A percentile compares a stretch with the other conserved stretches of the same genome.
phyloP scores from a whole-genome alignment of 192 early-diverging fungal species.

The Lunasporangiospora selenospora region DNA sequence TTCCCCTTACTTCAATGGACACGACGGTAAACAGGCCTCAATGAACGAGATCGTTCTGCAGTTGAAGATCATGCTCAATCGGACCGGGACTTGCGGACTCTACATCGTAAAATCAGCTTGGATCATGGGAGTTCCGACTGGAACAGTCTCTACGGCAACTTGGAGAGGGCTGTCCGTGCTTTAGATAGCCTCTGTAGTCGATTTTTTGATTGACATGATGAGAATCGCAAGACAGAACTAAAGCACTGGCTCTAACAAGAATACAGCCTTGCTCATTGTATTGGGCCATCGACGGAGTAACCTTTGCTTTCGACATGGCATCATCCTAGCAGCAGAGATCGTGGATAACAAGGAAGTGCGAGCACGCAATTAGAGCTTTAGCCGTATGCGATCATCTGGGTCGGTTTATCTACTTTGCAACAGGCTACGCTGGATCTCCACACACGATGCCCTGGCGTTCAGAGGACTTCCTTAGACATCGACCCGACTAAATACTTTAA shows the following conservation, averaged over 20 bases:
- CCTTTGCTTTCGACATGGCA: neutral
- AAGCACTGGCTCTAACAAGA: constrained; percentile 1
- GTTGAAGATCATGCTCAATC: too few species aligned
- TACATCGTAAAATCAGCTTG: too few species aligned
- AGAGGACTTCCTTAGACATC: neutral
- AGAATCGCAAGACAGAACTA: constrained; percentile 1
- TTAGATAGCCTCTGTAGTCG: too few species aligned
- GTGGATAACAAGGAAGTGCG: constrained; percentile 2
- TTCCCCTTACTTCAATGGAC: too few species aligned
- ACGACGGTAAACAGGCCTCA: too few species aligned
- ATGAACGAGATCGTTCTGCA: too few species aligned
- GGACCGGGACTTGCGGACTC: too few species aligned
- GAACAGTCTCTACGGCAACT: too few species aligned
- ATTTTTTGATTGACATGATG: too few species aligned
- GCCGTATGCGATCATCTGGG: constrained; percentile 15
- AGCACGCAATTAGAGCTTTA: constrained; percentile 10
- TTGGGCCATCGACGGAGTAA: too few species aligned
- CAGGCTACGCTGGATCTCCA: constrained; percentile 9
- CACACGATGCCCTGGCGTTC: constrained; percentile 6
- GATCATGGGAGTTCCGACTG: too few species aligned
- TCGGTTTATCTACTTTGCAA: neutral
- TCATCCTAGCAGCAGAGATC: constrained; percentile 2
- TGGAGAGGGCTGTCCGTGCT: too few species aligned
- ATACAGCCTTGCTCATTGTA: constrained; percentile 4
- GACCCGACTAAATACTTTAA: neutral